A percentile compares a stretch with the other conserved stretches of the same genome.
Evolutionary conservation across 2,329 filamentous ascomycete genomes (phyloP).

Genomic region (Botrytis paeoniae): DNA sequence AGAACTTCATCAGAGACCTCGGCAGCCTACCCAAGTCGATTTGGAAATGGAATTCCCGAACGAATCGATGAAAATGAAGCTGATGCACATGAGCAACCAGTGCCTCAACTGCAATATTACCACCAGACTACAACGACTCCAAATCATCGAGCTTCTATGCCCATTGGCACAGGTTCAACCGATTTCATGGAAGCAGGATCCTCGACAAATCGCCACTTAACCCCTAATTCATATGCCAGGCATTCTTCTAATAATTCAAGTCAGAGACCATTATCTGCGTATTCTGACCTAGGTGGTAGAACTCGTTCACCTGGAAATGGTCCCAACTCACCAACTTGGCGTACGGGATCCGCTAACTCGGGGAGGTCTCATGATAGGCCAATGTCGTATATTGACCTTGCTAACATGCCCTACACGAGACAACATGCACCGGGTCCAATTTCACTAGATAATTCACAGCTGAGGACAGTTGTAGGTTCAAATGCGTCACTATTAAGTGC

Average conservation of each 20-base stretch:
- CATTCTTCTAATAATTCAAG: slow-evolving; percentile 49
- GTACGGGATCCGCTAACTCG: slow-evolving; percentile 36
- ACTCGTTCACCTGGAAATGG: slow-evolving; percentile 55
- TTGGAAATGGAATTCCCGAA: slow-evolving; percentile 21
- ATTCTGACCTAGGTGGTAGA: slow-evolving; percentile 67
- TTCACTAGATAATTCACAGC: slow-evolving; percentile 71
- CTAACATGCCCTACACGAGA: slow-evolving; percentile 48
- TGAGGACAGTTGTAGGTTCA: slow-evolving; percentile 76
- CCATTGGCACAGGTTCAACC: slow-evolving; percentile 24
- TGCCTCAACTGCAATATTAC: slow-evolving; percentile 61
- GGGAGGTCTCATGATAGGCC: slow-evolving; percentile 35
- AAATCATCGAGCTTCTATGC: slow-evolving; percentile 31
- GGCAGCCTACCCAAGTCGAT: slow-evolving; percentile 11
- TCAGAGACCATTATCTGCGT: slow-evolving; percentile 70
- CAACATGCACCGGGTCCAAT: slow-evolving; percentile 35
- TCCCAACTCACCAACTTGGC: slow-evolving; percentile 34
- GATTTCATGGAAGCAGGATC: slow-evolving; percentile 46
- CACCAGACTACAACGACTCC: slow-evolving; percentile 47
- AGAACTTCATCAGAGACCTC: slow-evolving; percentile 27
- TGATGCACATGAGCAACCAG: slow-evolving; percentile 31
- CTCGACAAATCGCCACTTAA: slow-evolving; percentile 59
- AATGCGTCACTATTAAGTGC: slow-evolving; percentile 89
- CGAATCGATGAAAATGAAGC: slow-evolving; percentile 30
- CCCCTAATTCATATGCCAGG: slow-evolving; percentile 53
- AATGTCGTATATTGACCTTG: slow-evolving; percentile 47